Conservation (phyloP, 139 green algal genomes). For the Chlorella sp. region DNA sequence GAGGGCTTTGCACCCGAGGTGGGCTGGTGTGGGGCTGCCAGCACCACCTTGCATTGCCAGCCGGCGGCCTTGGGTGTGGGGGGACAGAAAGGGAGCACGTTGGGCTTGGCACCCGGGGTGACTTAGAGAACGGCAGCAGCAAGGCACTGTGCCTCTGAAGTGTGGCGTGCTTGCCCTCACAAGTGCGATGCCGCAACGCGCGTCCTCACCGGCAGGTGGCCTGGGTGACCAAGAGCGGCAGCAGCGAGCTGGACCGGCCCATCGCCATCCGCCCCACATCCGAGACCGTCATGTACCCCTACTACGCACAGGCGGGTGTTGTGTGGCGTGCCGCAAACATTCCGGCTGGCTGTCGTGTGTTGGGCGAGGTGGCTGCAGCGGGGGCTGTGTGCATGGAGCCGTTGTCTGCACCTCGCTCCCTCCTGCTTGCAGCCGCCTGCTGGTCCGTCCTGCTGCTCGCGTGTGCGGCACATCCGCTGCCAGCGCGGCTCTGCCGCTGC, state of each 20-base stretch:
- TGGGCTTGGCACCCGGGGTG: no score
- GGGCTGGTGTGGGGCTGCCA: background rate
- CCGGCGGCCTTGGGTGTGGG: background rate
- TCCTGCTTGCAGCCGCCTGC: no score
- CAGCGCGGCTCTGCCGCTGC: slow-evolving; percentile 97
- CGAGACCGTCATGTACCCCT: slow-evolving; percentile 99
- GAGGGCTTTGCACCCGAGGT: slow-evolving; percentile 91
- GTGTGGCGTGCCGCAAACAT: no score
- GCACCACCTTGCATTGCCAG: background rate
- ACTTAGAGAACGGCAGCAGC: no score
- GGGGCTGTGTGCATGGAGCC: no score
- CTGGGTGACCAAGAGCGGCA: slow-evolving; percentile 95
- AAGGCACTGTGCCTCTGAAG: no score
- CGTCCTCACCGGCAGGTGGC: no score
- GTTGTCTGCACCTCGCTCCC: no score
- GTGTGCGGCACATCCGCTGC: slow-evolving; percentile 90
- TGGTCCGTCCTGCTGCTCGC: no score
- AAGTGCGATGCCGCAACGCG: no score
- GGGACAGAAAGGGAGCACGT: no score
- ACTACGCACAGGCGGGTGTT: slow-evolving; percentile 72
- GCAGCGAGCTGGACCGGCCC: slow-evolving; percentile 92
- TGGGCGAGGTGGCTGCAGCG: background rate
- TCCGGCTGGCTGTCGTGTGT: background rate
- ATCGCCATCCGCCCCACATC: slow-evolving; percentile 97
- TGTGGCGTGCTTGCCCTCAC: no score